Percentiles rank a stretch among this genome's conserved stretches.
These are phyloP conservation scores for Rhodotorula diobovata DNA, from an alignment of 768 basidiomycete species.

Conservation along the genomic window DNA sequence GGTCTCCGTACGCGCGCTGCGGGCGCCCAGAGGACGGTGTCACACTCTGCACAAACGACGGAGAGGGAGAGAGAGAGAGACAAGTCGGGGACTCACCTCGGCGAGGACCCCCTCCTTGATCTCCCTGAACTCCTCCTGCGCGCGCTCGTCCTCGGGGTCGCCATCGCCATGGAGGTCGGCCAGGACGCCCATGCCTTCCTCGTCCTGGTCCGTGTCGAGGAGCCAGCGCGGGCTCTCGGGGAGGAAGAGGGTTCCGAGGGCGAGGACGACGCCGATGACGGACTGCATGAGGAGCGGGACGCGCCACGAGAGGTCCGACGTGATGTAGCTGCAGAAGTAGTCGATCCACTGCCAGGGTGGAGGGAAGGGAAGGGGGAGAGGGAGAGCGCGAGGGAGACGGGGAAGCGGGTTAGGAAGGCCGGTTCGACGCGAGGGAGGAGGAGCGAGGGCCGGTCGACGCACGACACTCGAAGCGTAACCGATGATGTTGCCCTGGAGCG, in stretches of 20 bases:
- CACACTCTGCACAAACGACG: not conserved
- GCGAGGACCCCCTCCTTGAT: constrained; percentile 61
- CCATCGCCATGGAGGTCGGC: constrained; percentile 78
- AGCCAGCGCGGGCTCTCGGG: constrained; percentile 94
- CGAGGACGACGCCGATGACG: constrained; percentile 74
- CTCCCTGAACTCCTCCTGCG: constrained; percentile 79
- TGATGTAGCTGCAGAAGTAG: constrained; percentile 84
- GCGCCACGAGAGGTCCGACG: constrained; percentile 83
- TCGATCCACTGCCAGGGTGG: constrained; percentile 92
- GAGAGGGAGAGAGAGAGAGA: not conserved
- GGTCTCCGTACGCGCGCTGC: constrained; percentile 68
- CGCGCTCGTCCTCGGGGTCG: constrained; percentile 61
- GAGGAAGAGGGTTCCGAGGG: constrained; percentile 70
- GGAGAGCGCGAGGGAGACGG: not conserved
- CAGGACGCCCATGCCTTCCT: constrained; percentile 76
- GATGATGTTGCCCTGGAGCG: constrained; percentile 59
- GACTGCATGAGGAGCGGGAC: constrained; percentile 84
- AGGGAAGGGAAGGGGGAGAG: no score
- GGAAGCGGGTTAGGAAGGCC: not conserved
- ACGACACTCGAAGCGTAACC: constrained; percentile 88
- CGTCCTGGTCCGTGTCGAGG: constrained; percentile 78
- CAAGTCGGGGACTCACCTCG: constrained; percentile 44
- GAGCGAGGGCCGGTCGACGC: constrained; percentile 46
- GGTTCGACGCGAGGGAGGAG: not conserved
- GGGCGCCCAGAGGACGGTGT: no score